Percentiles rank a stretch among this genome's conserved stretches.
Conservation (phyloP, 495 filamentous ascomycete genomes). For the Schizothecium vesticola region DNA sequence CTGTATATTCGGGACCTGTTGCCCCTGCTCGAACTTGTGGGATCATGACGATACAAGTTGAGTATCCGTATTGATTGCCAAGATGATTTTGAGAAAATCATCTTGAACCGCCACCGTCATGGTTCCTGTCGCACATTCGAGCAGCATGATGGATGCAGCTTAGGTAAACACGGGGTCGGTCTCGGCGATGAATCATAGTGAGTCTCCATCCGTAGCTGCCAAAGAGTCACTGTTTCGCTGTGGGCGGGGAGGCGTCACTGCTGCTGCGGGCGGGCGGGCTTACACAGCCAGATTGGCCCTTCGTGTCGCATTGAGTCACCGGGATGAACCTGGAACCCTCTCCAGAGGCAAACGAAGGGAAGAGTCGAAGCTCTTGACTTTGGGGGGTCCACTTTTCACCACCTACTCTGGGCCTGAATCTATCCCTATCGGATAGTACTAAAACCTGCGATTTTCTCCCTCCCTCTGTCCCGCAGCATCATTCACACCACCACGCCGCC, state of each 20-base stretch:
- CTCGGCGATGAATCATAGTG: slow-evolving; percentile 18
- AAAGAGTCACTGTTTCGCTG: background rate
- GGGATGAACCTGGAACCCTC: background rate
- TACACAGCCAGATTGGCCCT: background rate
- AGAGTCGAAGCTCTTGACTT: background rate
- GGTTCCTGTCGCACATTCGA: background rate
- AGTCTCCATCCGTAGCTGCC: background rate
- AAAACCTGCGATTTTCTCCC: slow-evolving; percentile 8
- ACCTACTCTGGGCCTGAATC: background rate
- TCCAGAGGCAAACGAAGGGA: background rate
- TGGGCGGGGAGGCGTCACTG: background rate
- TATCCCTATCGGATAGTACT: background rate
- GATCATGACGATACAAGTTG: background rate
- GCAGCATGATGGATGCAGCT: background rate
- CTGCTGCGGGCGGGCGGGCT: background rate
- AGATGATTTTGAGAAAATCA: background rate
- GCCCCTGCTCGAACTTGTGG: background rate
- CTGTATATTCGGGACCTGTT: background rate
- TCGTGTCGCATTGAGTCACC: slow-evolving; percentile 14
- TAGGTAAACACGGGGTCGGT: background rate
- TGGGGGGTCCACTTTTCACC: slow-evolving; percentile 3
- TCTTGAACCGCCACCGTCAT: background rate
- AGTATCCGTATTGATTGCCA: background rate
- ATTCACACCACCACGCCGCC: slow-evolving; percentile 10
- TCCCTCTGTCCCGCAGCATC: slow-evolving; percentile 6